phyloP scores from a whole-genome alignment of 768 basidiomycete genomes.

The Agrocybe pediades region DNA sequence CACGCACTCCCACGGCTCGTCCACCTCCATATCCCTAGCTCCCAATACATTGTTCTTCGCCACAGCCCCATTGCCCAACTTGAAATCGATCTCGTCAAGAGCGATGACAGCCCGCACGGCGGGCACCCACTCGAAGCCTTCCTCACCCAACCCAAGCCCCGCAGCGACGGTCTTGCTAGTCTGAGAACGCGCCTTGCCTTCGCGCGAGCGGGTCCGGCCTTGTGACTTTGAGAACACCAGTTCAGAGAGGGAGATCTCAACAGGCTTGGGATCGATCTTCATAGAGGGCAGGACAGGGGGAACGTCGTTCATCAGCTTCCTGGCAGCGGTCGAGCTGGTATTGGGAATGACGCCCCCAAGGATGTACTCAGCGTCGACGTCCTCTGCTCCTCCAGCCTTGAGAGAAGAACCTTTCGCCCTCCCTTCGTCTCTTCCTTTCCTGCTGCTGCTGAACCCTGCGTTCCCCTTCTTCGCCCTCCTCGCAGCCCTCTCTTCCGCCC shows the following conservation, averaged over 20 bases:
- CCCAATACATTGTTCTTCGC: background rate
- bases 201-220: background rate
- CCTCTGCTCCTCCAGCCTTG: conserved; percentile 8
- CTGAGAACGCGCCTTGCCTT: background rate
- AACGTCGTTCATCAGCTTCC: background rate
- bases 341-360: background rate
- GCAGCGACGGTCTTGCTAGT: background rate
- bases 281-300: background rate
- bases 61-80: conserved; percentile 13
- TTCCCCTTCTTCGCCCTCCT: conserved; percentile 33
- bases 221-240: background rate
- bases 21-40: conserved; percentile 37
- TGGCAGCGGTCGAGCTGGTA: conserved; percentile 1
- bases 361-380: conserved; percentile 20
- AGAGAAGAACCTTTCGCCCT: conserved; percentile 2
- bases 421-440: conserved; percentile 5
- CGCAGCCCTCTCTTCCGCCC: conserved; percentile 40
- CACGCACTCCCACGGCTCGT: conserved; percentile 65
- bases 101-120: conserved; percentile 56
- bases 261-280: background rate
- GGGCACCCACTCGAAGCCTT: conserved; percentile 61
- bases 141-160: conserved; percentile 28
- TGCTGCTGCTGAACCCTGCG: background rate
- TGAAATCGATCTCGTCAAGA: conserved; percentile 45
- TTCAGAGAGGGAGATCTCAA: background rate